Evolutionary conservation across 352 stramenopile genomes (phyloP), one percentile per base, ranked within the genome.

Genomic region (Pythium insidiosum): DNA sequence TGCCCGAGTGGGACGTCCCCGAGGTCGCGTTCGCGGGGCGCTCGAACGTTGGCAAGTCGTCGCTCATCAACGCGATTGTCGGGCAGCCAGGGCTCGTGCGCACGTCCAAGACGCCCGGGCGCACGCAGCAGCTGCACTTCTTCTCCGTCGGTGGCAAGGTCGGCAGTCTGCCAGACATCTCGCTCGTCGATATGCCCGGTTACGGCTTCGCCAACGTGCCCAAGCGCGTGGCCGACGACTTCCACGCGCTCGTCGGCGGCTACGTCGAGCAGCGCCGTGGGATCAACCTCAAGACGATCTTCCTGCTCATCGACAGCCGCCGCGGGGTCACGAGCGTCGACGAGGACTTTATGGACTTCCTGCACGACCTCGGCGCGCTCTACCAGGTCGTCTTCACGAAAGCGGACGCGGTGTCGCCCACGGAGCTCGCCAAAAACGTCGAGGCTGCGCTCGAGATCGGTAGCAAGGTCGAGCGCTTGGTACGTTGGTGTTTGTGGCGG

Each of bases 371-470:
- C n/a, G 77, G 68, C 4, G 68, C 81, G 19, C 51, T 84, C 28
- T 96, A 96, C 59, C 84, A 95, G 42, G 66, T 96, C 19, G 80
- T 97, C 24, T 83, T 97, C 44, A 97, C 87, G 11, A 97, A 97
- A 56, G 78, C 71, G 9, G 87, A 97, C 55, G 46, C 74, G 10
- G 39, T 81, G 35, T 69, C 64, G 13, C 43, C 58, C 6, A 49
- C 37, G 1, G 70, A 79, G 16, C 43, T 88, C 25, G 64, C 70
- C 34, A 68, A 66, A 40, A 40, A 74, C 35, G 66, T 88, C 19
- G 26, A 69, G 7, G 73, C 76, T 25, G 75, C 73, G 12, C 63
- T 75, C 20, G 46, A 74, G 0, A 57, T 73, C 23, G 70, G 70
- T 4, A 30, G 69, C 16, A 63, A 47, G 39, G 61, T 73, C 4